A percentile compares a stretch with the other conserved stretches of the same genome.
These are phyloP conservation scores for Xylariaceae sp. DNA, from an alignment of 2,329 filamentous ascomycete genomes.

Conservation along the genomic window DNA sequence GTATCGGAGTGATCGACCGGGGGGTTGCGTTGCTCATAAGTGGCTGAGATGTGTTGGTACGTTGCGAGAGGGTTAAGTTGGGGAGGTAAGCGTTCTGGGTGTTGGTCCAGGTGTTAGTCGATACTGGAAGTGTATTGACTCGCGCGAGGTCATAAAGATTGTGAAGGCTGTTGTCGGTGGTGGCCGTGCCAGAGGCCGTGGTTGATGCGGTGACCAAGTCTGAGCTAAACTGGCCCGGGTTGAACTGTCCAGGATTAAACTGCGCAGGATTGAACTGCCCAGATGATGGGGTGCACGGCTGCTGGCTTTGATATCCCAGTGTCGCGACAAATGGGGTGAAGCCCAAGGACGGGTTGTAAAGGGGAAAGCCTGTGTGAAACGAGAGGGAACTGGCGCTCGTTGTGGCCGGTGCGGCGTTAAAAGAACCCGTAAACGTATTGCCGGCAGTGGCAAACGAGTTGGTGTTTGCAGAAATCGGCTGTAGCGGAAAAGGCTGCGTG, in stretches of 20 bases:
- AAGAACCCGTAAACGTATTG: neutral
- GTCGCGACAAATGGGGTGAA: neutral
- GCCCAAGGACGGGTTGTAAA: neutral
- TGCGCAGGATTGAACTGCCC: neutral
- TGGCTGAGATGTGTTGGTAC: conserved; percentile 4
- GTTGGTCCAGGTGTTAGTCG: conserved; percentile 1
- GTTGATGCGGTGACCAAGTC: too few relatives aligned
- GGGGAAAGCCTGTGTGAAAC: neutral
- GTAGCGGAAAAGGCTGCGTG: conserved; percentile 3
- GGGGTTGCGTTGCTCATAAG: conserved; percentile 10
- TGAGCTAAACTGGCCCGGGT: too few relatives aligned
- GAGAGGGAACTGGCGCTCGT: neutral
- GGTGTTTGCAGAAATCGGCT: neutral
- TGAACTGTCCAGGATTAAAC: too few relatives aligned
- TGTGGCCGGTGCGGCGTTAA: neutral
- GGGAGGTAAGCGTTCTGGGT: neutral
- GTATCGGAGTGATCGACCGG: neutral
- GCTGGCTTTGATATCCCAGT: neutral
- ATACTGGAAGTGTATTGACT: neutral
- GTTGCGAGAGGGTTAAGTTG: neutral
- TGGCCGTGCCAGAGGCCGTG: too few relatives aligned
- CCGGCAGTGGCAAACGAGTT: conserved; percentile 4
- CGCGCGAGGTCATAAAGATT: too few relatives aligned
- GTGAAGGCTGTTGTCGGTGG: too few relatives aligned
- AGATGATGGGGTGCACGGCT: neutral